A percentile compares a stretch with the other conserved stretches of the same genome.
These are phyloP conservation scores for Pseudohalonectria lignicola DNA, from an alignment of 2,329 filamentous ascomycete genomes.

Conservation along the genomic window DNA sequence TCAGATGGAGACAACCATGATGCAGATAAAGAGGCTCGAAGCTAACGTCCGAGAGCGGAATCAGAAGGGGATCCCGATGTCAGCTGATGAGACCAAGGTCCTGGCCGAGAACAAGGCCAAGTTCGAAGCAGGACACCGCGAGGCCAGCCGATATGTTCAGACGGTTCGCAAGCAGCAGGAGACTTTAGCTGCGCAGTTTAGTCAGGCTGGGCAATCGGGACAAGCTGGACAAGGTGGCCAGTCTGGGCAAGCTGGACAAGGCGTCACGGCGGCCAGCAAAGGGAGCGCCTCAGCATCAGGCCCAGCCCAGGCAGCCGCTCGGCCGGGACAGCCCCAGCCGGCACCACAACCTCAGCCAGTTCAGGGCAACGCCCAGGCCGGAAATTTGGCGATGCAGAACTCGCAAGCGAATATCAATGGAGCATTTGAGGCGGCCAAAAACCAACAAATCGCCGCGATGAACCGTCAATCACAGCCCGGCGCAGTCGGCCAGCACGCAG, in stretches of 20 bases:
- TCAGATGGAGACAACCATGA: conserved; percentile 34
- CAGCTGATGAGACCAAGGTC: conserved; percentile 34
- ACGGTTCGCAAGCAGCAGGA: conserved; percentile 34
- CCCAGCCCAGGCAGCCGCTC: too few species aligned
- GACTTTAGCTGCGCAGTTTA: conserved; percentile 13
- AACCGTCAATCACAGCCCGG: too few species aligned
- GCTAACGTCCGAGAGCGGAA: conserved; percentile 27
- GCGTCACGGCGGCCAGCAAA: too few species aligned
- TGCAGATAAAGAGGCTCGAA: conserved; percentile 30
- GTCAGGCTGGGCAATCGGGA: conserved; percentile 5
- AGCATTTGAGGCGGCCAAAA: conserved; percentile 33
- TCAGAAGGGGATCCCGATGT: conserved; percentile 29
- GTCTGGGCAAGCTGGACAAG: too few species aligned
- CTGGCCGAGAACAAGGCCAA: conserved; percentile 30
- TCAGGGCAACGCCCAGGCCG: conserved; percentile 14
- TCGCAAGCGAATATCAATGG: conserved; percentile 28
- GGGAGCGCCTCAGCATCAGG: too few species aligned
- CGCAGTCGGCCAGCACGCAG: conserved; percentile 13
- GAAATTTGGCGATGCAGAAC: conserved; percentile 17
- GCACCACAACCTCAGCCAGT: conserved; percentile 9
- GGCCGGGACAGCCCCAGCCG: too few species aligned
- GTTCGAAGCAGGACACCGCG: conserved; percentile 30
- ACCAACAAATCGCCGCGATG: conserved; percentile 22
- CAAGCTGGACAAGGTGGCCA: too few species aligned
- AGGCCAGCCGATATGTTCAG: conserved; percentile 37